These are phyloP conservation scores for Scutellaria barbata DNA, from an alignment of 257 asterid species.

Conservation along the genomic window DNA sequence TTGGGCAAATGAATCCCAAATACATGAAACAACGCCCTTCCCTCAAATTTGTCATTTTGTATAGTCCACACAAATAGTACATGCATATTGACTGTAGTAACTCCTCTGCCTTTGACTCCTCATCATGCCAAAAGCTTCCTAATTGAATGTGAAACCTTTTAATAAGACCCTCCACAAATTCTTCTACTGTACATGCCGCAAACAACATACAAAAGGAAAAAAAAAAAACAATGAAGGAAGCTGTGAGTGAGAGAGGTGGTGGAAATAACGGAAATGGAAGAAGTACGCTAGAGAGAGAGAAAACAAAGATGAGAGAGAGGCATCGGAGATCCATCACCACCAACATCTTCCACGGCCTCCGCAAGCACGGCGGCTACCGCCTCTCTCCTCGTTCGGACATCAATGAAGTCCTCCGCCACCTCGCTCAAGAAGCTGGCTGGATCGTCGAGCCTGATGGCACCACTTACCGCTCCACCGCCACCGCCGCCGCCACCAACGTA, in stretches of 20 bases:
- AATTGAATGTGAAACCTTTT: background rate
- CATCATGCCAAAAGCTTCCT: slow-evolving; percentile 40
- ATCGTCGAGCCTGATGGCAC: slow-evolving; percentile 51
- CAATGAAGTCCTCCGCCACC: slow-evolving; percentile 64
- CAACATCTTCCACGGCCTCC: slow-evolving; percentile 64
- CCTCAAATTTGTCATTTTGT: background rate
- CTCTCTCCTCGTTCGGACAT: slow-evolving; percentile 63
- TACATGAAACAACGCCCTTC: background rate
- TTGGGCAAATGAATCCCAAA: too few species aligned
- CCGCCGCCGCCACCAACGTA: slow-evolving; percentile 28
- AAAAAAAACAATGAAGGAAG: slow-evolving; percentile 36
- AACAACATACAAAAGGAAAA: too few species aligned
- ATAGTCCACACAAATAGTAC: slow-evolving; percentile 22
- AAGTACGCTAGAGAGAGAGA: slow-evolving; percentile 43
- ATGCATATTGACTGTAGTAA: slow-evolving; percentile 52
- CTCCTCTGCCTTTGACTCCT: slow-evolving; percentile 36
- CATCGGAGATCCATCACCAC: slow-evolving; percentile 57
- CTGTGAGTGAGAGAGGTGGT: slow-evolving; percentile 4
- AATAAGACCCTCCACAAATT: background rate
- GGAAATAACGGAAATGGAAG: slow-evolving; percentile 17
- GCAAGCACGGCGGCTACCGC: slow-evolving; percentile 62
- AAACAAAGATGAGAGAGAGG: slow-evolving; percentile 59
- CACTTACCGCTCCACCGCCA: slow-evolving; percentile 52
- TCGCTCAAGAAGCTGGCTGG: slow-evolving; percentile 59
- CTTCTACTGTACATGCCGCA: background rate